Base-by-base conservation (phyloP, 2,329 filamentous ascomycete genomes). In the Didymella keratinophila region DNA sequence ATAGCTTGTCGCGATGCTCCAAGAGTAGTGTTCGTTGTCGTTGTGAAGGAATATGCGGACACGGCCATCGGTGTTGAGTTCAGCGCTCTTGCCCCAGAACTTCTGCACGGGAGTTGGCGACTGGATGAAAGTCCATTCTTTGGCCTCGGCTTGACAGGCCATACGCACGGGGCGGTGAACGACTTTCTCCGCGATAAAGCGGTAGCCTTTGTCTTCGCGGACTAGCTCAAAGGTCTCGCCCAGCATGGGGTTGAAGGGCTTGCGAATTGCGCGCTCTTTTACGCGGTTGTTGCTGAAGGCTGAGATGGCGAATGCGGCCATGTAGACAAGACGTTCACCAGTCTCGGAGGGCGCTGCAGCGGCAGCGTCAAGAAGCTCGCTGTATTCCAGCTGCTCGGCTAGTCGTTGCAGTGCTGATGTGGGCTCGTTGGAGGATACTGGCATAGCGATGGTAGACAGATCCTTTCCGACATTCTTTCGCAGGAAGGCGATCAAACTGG, bases 401-500 rank as follows among this genome's bases (percentile, higher is more conserved):
- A 93, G 85, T 60, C 94, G 89, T 76, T 99, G 95, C 5, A 98
- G 82, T 11, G 96, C 80, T 0, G 94, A 97, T 1, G 89, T 86
- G 0, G 95, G 95, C 74, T 99, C 95, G 76, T 99, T 99, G 23
- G 94, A 89, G 4, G 94, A 96, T 1, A 97, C 95, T 0, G 95
- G 95, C 94, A 98, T 98, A 46, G 92, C 93, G 65, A 99, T 96
- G 2, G 93, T 96, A 60, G 92, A 97, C 47, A 99, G 82, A 77
- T 99, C 95, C 77, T 99, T 99, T 72, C 95, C 95, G 10, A 98
- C 95, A 68, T 99, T 99, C 78, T 98, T 99, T 66, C 95, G 88
- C 30, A 98, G 84, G 75, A 98, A 97, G 0, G 92, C 91, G 65
- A 99, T 97, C 52, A 99, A 81, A 74, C 92, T 97, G 0, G 95